Percentiles rank a stretch among this genome's conserved stretches.
Evolutionary conservation across 768 basidiomycete species (phyloP).

Genomic region (Pleurotus citrinopileatus): DNA sequence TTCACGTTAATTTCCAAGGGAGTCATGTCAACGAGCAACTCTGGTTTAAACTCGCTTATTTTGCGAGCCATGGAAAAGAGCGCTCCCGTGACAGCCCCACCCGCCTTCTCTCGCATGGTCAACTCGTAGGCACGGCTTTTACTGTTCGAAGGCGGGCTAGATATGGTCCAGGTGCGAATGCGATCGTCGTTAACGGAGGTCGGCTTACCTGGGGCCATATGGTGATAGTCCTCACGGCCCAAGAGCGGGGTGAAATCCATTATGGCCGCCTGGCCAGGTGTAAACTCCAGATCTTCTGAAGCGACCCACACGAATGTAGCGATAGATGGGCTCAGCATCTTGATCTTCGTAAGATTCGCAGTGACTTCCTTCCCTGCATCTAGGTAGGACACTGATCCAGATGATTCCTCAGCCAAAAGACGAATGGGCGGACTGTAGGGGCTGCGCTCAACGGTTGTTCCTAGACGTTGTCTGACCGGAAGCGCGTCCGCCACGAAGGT

Average conservation of each 20-base stretch:
- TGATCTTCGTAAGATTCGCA: slow-evolving; percentile 35
- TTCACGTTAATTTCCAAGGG: slow-evolving; percentile 37
- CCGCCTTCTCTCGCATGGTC: slow-evolving; percentile 54
- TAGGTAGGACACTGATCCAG: slow-evolving; percentile 23
- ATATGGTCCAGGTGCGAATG: slow-evolving; percentile 65
- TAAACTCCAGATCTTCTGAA: slow-evolving; percentile 28
- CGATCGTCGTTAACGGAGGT: slow-evolving; percentile 56
- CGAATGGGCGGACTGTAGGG: slow-evolving; percentile 62
- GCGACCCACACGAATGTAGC: slow-evolving; percentile 53
- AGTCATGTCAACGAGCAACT: slow-evolving; percentile 36
- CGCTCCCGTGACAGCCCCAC: slow-evolving; percentile 53
- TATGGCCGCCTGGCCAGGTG: slow-evolving; percentile 51
- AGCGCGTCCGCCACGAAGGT: slow-evolving; percentile 51
- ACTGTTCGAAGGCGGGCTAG: slow-evolving; percentile 26
- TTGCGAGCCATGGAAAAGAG: slow-evolving; percentile 49
- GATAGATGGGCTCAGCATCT: slow-evolving; percentile 43
- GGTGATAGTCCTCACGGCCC: slow-evolving; percentile 42
- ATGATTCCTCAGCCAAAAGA: slow-evolving; percentile 46
- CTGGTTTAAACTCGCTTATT: slow-evolving; percentile 35
- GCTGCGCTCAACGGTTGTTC: slow-evolving; percentile 23
- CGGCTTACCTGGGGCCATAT: slow-evolving; percentile 46
- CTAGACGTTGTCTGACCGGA: slow-evolving; percentile 43
- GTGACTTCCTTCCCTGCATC: slow-evolving; percentile 21
- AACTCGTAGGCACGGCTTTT: slow-evolving; percentile 32
- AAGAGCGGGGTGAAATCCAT: slow-evolving; percentile 52